A percentile compares a stretch with the other conserved stretches of the same genome.
phyloP scores from a whole-genome alignment of 495 filamentous ascomycete genomes.

The Xylaria scruposa region DNA sequence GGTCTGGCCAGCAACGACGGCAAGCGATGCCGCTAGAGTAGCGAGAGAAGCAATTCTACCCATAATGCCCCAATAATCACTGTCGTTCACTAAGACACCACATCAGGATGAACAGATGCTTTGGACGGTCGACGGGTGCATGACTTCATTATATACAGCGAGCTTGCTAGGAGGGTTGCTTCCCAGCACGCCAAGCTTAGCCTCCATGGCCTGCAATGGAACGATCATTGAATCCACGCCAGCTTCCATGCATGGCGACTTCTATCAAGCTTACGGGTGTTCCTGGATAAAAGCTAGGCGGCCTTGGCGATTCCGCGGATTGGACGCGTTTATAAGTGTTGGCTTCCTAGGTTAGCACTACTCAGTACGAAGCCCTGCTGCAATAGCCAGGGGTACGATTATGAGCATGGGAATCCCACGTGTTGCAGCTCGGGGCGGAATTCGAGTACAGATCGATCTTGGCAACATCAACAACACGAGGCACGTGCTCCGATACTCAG shows the following conservation, averaged over 20 bases:
- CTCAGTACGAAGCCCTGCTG: background rate
- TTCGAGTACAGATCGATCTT: background rate
- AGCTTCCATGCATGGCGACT: constrained; percentile 17
- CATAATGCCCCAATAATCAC: background rate
- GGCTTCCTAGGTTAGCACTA: background rate
- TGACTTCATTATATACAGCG: constrained; percentile 15
- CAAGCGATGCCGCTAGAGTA: constrained; percentile 40
- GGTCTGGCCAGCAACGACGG: constrained; percentile 62
- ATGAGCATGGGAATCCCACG: constrained; percentile 4
- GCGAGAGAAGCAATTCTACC: constrained; percentile 16
- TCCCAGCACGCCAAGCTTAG: constrained; percentile 16
- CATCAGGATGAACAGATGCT: background rate
- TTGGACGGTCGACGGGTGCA: background rate
- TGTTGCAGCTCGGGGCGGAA: background rate
- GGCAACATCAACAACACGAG: background rate
- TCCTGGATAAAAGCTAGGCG: background rate
- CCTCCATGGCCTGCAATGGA: constrained; percentile 2
- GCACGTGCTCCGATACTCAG: constrained; percentile 3
- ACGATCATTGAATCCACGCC: background rate
- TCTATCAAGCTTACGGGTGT: constrained; percentile 6
- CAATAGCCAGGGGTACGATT: background rate
- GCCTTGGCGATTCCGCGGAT: constrained; percentile 12
- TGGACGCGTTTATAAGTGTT: background rate
- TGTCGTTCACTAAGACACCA: background rate
- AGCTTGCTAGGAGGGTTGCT: background rate